Conservation (phyloP, 2,329 filamentous ascomycete species). For the Microsporum audouinii region DNA sequence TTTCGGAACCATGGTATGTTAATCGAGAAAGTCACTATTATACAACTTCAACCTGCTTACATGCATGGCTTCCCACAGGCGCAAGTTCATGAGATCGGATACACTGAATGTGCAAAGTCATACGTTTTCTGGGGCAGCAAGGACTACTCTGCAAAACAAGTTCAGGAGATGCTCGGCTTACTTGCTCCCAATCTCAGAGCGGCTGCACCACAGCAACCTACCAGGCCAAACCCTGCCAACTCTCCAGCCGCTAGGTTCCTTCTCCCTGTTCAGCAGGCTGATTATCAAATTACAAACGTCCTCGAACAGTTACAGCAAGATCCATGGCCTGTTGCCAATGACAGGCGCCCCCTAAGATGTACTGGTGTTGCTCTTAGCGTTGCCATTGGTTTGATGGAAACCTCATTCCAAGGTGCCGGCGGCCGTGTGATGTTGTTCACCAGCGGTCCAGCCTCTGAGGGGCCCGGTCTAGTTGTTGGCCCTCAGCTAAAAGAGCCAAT, state of each 20-base stretch:
- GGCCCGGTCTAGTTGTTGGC: constrained; percentile 91
- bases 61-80: constrained; percentile 41
- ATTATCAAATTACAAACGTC: constrained; percentile 93
- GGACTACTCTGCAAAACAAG: constrained; percentile 94
- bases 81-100: constrained; percentile 95
- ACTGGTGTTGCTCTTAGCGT: constrained; percentile 95
- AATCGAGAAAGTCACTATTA: not conserved
- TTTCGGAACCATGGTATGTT: constrained; percentile 74
- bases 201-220: constrained; percentile 59
- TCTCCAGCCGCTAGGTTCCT: constrained; percentile 82
- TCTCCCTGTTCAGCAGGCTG: constrained; percentile 85
- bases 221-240: constrained; percentile 60
- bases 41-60: not conserved
- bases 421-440: constrained; percentile 96
- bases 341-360: constrained; percentile 80
- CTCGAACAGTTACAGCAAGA: constrained; percentile 93
- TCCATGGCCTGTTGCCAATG: constrained; percentile 91
- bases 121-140: constrained; percentile 98
- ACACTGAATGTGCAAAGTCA: constrained; percentile 94
- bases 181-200: constrained; percentile 62
- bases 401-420: constrained; percentile 89
- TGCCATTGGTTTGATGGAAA: constrained; percentile 82
- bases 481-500: constrained; percentile 94
- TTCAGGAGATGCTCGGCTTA: constrained; percentile 97
- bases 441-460: constrained; percentile 88